Evolutionary conservation across 495 filamentous ascomycete species (phyloP).

Genomic region (Xylaria acuta): DNA sequence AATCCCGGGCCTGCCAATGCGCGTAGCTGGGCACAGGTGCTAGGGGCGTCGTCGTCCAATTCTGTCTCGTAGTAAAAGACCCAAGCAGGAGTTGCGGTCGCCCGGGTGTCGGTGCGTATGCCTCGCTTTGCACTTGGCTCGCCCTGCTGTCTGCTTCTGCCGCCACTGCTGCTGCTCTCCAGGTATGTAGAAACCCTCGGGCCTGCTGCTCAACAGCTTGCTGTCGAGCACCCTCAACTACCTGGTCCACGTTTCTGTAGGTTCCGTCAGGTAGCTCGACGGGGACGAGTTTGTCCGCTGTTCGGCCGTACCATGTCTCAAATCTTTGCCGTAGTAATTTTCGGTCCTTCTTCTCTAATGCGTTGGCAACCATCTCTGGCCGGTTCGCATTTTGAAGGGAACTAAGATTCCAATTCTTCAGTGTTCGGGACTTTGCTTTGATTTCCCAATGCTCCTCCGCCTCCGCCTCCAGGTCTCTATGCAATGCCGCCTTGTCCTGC

Average conservation of each 20-base stretch:
- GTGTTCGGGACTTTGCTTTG: slow-evolving; percentile 56
- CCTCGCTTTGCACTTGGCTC: slow-evolving; percentile 23
- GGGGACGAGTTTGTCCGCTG: slow-evolving; percentile 47
- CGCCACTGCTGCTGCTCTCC: slow-evolving; percentile 34
- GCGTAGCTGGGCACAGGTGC: slow-evolving; percentile 35
- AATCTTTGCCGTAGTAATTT: slow-evolving; percentile 64
- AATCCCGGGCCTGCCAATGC: slow-evolving; percentile 37
- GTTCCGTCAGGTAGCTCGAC: slow-evolving; percentile 34
- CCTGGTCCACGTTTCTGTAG: slow-evolving; percentile 35
- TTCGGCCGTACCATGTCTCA: slow-evolving; percentile 62
- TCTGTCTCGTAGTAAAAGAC: slow-evolving; percentile 28
- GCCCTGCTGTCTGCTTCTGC: neutral
- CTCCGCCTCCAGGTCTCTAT: slow-evolving; percentile 29
- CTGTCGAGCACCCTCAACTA: slow-evolving; percentile 37
- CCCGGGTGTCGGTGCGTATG: slow-evolving; percentile 37
- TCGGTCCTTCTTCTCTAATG: slow-evolving; percentile 53
- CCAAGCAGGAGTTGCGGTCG: slow-evolving; percentile 39
- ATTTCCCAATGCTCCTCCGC: slow-evolving; percentile 36
- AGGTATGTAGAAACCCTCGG: slow-evolving; percentile 31
- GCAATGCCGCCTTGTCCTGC: slow-evolving; percentile 30
- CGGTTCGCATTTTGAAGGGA: slow-evolving; percentile 43
- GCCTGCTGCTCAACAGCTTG: slow-evolving; percentile 34
- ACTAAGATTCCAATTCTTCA: slow-evolving; percentile 60
- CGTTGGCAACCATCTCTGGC: slow-evolving; percentile 43
- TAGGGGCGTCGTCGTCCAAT: slow-evolving; percentile 38